Percentiles rank a stretch among this genome's conserved stretches.
These are phyloP conservation scores for Xylariaceae sp. DNA, from an alignment of 2,329 filamentous ascomycete genomes.

Conservation along the genomic window DNA sequence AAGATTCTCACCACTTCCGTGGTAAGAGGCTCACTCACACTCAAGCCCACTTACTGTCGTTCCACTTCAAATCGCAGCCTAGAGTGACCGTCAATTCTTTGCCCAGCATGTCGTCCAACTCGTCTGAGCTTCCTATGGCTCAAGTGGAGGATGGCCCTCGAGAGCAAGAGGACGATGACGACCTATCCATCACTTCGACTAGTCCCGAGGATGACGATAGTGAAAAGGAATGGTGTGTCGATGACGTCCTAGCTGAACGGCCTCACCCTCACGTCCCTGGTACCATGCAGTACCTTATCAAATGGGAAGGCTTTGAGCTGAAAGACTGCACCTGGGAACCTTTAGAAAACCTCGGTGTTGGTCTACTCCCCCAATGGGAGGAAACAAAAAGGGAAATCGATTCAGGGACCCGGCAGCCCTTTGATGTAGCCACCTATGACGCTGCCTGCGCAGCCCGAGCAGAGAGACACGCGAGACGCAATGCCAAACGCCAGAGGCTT, in stretches of 20 bases:
- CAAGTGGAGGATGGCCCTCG: neutral
- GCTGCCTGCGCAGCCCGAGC: conserved; percentile 43
- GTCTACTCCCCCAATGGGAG: conserved; percentile 52
- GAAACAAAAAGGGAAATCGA: conserved; percentile 46
- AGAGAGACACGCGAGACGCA: conserved; percentile 50
- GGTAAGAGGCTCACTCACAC: neutral
- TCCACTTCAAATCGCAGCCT: neutral
- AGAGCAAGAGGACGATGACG: conserved; percentile 49
- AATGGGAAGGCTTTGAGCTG: conserved; percentile 66
- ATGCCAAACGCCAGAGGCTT: conserved; percentile 48
- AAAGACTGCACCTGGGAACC: conserved; percentile 65
- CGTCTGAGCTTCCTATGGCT: conserved; percentile 1
- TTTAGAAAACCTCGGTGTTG: conserved; percentile 46
- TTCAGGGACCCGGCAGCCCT: conserved; percentile 42
- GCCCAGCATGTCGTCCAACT: conserved; percentile 11
- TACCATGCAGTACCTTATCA: conserved; percentile 60
- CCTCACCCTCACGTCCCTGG: conserved; percentile 35
- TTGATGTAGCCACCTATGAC: conserved; percentile 48
- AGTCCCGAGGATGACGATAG: conserved; percentile 42
- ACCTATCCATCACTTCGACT: conserved; percentile 64
- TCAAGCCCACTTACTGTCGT: neutral
- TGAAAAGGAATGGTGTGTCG: conserved; percentile 57
- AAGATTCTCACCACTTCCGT: neutral
- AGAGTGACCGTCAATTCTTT: neutral
- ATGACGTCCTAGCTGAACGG: conserved; percentile 58